Evolutionary conservation across 768 basidiomycete genomes (phyloP), one percentile per base, ranked within the genome.

Genomic region (Phylloporus scabripes): DNA sequence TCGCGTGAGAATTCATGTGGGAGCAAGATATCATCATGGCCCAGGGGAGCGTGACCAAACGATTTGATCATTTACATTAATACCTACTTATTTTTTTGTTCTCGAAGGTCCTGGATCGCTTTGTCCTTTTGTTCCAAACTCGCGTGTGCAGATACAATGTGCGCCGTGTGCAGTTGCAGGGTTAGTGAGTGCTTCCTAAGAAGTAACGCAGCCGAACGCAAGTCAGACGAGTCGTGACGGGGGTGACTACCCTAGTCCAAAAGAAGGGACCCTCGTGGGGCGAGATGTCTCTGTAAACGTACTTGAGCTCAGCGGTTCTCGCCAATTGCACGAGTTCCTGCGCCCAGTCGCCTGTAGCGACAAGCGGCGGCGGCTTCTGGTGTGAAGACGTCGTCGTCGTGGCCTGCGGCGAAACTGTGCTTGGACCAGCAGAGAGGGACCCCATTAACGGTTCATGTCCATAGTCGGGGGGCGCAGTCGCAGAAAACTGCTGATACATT

Each of bases 241-340:
- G 28, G 9, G 45, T 7, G 18, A 14, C 40, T 33, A 15, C 21
- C n/a, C 23, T 9, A 24, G 42, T 40, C 32, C 46, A 38, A 41
- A 34, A 48, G n/a, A 42, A 42, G 44, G 26, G 21, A 31, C 46
- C 42, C 33, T 33, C 21, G 17, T 26, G 38, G 26, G 31, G 38
- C 26, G 18, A 52, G 29, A 53, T 28, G 20, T 39, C 39, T 11
- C 33, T 14, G 42, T 39, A 33, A 46, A 78, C 86, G 58, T 65
- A 92, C 89, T 92, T 92, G 60, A 92, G 76, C 63, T 92, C 89
- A 8, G 89, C 89, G 1, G 86, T 88, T 71, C 87, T 91, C 6
- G 89, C 89, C 10, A 92, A 76, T 45, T 91, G 86, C 28, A 92
- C 84, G 37, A 92, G 76, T 66, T 89, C 86, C 58, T 84, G 85